Evolutionary conservation across 1,284 basidiomycete genomes (phyloP).

Genomic region (Moesziomyces sp.): DNA sequence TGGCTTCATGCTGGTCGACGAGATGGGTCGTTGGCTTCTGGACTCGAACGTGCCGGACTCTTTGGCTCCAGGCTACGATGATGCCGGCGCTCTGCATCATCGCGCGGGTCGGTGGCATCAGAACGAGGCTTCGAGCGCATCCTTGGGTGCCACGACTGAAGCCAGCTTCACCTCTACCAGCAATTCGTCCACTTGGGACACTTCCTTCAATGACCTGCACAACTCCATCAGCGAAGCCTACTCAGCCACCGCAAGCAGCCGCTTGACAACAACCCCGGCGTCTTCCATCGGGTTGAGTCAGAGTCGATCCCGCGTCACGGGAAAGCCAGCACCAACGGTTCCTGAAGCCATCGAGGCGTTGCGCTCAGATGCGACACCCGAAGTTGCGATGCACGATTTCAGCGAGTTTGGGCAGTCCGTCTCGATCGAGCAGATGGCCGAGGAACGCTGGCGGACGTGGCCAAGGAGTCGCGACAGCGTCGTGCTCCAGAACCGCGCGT

Average conservation of each 20-base stretch:
- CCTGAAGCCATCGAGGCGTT: background rate
- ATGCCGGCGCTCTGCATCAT: background rate
- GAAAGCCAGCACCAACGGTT: background rate
- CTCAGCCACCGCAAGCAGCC: background rate
- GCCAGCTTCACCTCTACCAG: slow-evolving; percentile 14
- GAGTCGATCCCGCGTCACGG: background rate
- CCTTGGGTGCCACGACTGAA: slow-evolving; percentile 19
- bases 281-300: slow-evolving; percentile 21
- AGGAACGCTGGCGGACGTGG: slow-evolving; percentile 39
- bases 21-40: slow-evolving; percentile 27
- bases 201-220: slow-evolving; percentile 16
- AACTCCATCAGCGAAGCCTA: slow-evolving; percentile 1
- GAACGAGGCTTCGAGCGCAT: slow-evolving; percentile 8
- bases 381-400: slow-evolving; percentile 29
- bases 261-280: slow-evolving; percentile 5
- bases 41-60: background rate
- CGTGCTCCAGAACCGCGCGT: background rate
- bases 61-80: background rate
- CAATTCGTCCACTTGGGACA: slow-evolving; percentile 20
- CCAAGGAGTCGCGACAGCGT: slow-evolving; percentile 12
- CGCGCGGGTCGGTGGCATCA: slow-evolving; percentile 1
- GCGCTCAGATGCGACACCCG: slow-evolving; percentile 4
- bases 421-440: slow-evolving; percentile 43
- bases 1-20: slow-evolving; percentile 14
- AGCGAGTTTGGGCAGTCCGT: slow-evolving; percentile 42